Base-by-base conservation (phyloP, 495 filamentous ascomycete genomes). In the Tricharina praecox region DNA sequence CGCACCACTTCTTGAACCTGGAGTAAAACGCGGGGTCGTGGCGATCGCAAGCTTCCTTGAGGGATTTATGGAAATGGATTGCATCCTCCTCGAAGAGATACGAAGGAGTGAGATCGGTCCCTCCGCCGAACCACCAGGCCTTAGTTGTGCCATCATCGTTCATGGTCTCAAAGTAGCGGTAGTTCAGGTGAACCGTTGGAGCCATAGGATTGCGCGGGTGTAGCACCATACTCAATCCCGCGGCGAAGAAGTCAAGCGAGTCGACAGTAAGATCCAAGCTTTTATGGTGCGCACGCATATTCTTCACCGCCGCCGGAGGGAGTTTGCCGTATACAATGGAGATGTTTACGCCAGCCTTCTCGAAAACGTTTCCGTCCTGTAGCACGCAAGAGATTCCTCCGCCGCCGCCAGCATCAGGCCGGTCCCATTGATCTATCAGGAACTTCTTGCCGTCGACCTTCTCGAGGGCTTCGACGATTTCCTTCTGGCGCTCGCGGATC, bases 31-130 rank as follows among this genome's bases (percentile, higher is more conserved):
- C 72, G 52, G 81, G 81, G 65, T 96, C 82, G 62, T 99, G 90
- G 49, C 79, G 79, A 58, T 99, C 90, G 66, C 90, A 99, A 2
- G 82, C 77, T 19, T 83, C 78, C 64, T 95, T 96, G 61, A 96
- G 80, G 3, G 78, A 82, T 58, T 74, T 77, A 68, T 99, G 90
- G 75, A 99, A 99, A 59, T 93, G 88, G 41, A 93, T 81, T 7
- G 80, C 90, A 62, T 99, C 90, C 60, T 96, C 92, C 50, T 93
- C 85, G 66, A 92, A 96, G 16, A 99, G 75, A 60, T 96, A 99
- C 53, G 72, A 76, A 0, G 90, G 90, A 5, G 90, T 99, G 42
- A 99, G 65, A 67, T 99, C 90, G 4, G 82, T 86, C 23, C 90
- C 90, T 19, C 90, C 90, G 35, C 90, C 90, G 52, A 93, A 99